A percentile compares a stretch with the other conserved stretches of the same genome.
Conservation (phyloP, 495 filamentous ascomycete genomes). For the Neurospora tetraspora region DNA sequence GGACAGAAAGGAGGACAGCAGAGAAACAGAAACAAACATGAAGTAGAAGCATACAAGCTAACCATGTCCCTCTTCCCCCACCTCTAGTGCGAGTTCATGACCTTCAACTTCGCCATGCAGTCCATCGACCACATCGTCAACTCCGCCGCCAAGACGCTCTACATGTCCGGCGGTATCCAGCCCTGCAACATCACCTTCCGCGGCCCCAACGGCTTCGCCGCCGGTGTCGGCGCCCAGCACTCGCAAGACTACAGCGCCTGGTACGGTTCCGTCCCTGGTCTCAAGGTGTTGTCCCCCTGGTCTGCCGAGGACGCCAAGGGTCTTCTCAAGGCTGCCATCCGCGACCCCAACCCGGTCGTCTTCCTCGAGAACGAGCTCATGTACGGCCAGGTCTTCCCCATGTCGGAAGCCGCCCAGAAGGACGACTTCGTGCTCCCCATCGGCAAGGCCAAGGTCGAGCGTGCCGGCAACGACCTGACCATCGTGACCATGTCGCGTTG, state of each 20-base stretch:
- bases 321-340: slow-evolving; percentile 91
- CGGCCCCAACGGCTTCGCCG: slow-evolving; percentile 93
- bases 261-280: slow-evolving; percentile 95
- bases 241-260: slow-evolving; percentile 97
- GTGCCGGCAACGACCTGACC: slow-evolving; percentile 88
- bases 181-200: slow-evolving; percentile 99
- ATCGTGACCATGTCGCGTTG: slow-evolving; percentile 90
- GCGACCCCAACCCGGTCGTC: slow-evolving; percentile 93
- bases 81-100: slow-evolving; percentile 95
- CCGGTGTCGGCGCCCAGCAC: slow-evolving; percentile 94
- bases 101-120: slow-evolving; percentile 99
- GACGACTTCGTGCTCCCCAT: slow-evolving; percentile 93
- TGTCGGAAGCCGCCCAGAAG: slow-evolving; percentile 91
- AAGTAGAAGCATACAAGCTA: neutral
- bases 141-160: slow-evolving; percentile 97
- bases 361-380: slow-evolving; percentile 96
- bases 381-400: slow-evolving; percentile 88
- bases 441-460: slow-evolving; percentile 98
- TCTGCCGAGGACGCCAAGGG: slow-evolving; percentile 98
- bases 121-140: slow-evolving; percentile 99
- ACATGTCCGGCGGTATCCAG: slow-evolving; percentile 99
- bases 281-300: slow-evolving; percentile 95
- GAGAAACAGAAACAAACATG: neutral
- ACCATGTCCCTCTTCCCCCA: neutral
- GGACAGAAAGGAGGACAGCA: neutral